Conservation (phyloP, 2,329 filamentous ascomycete species). For the Emmonsiellopsis sp. region DNA sequence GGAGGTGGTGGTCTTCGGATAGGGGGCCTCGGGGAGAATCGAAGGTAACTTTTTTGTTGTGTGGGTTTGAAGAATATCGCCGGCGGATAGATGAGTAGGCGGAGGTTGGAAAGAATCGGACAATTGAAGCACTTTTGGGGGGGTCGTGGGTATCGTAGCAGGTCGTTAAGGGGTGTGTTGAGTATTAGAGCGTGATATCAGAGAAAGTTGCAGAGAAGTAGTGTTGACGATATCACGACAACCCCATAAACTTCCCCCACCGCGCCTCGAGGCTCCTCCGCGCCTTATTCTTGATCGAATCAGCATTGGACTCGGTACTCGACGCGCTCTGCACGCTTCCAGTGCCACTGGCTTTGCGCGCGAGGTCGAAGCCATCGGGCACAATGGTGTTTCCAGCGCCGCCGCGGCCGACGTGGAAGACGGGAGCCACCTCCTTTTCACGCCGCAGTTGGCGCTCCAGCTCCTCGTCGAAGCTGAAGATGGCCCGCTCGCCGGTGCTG, state of each 20-base stretch:
- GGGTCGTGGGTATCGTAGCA: too few relatives aligned
- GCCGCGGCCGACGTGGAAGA: constrained; percentile 56
- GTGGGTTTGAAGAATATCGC: too few relatives aligned
- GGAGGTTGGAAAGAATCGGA: too few relatives aligned
- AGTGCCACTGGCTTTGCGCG: not conserved
- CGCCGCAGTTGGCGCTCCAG: constrained; percentile 49
- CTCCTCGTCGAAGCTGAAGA: constrained; percentile 61
- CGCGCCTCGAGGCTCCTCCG: constrained; percentile 29
- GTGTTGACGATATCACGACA: constrained; percentile 15
- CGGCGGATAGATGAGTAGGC: too few relatives aligned
- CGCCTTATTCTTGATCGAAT: constrained; percentile 26
- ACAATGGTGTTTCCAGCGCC: constrained; percentile 48
- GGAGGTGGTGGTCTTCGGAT: too few relatives aligned
- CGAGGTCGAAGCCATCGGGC: constrained; percentile 2
- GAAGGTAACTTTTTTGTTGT: too few relatives aligned
- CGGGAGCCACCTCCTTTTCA: constrained; percentile 45
- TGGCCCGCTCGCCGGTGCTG: constrained; percentile 44
- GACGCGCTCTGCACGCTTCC: constrained; percentile 10
- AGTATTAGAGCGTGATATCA: too few relatives aligned
- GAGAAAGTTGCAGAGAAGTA: not conserved
- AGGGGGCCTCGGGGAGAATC: too few relatives aligned
- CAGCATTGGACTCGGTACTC: constrained; percentile 27
- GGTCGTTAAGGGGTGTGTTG: too few relatives aligned
- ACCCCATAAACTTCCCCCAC: constrained; percentile 32
- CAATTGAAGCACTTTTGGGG: too few relatives aligned